phyloP scores from a whole-genome alignment of 345 rosid genomes.

The Boechera divaricarpa region DNA sequence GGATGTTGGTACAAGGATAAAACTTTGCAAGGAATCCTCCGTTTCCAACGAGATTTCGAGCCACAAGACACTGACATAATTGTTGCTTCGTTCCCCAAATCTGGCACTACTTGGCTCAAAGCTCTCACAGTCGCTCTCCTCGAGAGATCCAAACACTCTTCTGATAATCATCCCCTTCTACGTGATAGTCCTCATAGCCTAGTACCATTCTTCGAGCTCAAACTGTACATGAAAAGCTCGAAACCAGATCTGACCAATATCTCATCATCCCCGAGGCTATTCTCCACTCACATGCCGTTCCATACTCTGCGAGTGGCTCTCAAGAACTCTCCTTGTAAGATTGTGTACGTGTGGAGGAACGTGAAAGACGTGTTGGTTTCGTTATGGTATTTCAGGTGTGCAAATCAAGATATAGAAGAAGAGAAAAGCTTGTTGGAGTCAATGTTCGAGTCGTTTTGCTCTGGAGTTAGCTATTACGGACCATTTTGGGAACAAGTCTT shows the following conservation, averaged over 20 bases:
- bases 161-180: slow-evolving; percentile 26
- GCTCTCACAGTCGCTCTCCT: slow-evolving; percentile 38
- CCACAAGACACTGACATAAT: slow-evolving; percentile 33
- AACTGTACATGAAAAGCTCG: not conserved
- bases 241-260: no score
- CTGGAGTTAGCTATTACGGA: slow-evolving; percentile 31
- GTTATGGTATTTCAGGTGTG: slow-evolving; percentile 31
- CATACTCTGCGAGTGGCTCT: no score
- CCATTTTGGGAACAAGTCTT: slow-evolving; percentile 45
- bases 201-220: not conserved
- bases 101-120: slow-evolving; percentile 46
- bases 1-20: slow-evolving; percentile 53
- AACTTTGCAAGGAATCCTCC: slow-evolving; percentile 19
- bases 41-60: slow-evolving; percentile 22
- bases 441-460: slow-evolving; percentile 44
- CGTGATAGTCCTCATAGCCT: slow-evolving; percentile 26
- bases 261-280: no score
- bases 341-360: slow-evolving; percentile 43
- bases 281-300: no score
- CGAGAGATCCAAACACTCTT: slow-evolving; percentile 15
- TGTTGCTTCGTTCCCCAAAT: slow-evolving; percentile 20
- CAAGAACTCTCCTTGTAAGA: slow-evolving; percentile 26
- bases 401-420: not conserved
- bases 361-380: slow-evolving; percentile 43
- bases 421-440: slow-evolving; percentile 1